Percentiles rank a stretch among this genome's conserved stretches.
Evolutionary conservation across 179 eudicot species (phyloP).

Genomic region (Heliamphora pulchella): DNA sequence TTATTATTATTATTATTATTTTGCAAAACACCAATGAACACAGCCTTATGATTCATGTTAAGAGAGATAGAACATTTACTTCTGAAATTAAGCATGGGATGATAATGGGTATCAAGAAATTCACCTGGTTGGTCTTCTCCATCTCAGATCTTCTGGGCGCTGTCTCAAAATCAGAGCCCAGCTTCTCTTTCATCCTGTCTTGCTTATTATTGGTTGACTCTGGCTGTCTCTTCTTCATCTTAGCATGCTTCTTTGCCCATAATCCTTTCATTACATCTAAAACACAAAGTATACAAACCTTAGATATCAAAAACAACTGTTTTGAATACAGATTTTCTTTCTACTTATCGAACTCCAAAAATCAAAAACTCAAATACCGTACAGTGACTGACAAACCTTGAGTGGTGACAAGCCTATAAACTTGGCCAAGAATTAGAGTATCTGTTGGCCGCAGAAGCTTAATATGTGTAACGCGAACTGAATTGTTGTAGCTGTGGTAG

Average conservation of each 20-base stretch:
- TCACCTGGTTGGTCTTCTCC: conserved; percentile 49
- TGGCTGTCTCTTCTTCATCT: conserved; percentile 25
- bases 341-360: no score
- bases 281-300: not conserved
- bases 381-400: conserved; percentile 44
- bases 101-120: not conserved
- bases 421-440: conserved; percentile 73
- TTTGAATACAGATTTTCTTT: no score
- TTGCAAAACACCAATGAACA: no score
- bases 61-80: no score
- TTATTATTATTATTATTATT: no score
- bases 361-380: not conserved
- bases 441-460: conserved; percentile 83
- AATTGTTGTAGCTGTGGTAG: conserved; percentile 12
- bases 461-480: conserved; percentile 71
- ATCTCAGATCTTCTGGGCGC: conserved; percentile 34
- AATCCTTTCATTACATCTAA: conserved; percentile 15
- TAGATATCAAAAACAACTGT: not conserved
- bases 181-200: conserved; percentile 17
- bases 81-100: not conserved
- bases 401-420: conserved; percentile 73
- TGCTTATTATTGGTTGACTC: conserved; percentile 31
- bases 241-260: conserved; percentile 13
- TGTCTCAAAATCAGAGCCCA: conserved; percentile 8
- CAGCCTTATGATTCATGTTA: no score